Conservation (phyloP, 768 basidiomycete genomes). For the Mycena floridula region DNA sequence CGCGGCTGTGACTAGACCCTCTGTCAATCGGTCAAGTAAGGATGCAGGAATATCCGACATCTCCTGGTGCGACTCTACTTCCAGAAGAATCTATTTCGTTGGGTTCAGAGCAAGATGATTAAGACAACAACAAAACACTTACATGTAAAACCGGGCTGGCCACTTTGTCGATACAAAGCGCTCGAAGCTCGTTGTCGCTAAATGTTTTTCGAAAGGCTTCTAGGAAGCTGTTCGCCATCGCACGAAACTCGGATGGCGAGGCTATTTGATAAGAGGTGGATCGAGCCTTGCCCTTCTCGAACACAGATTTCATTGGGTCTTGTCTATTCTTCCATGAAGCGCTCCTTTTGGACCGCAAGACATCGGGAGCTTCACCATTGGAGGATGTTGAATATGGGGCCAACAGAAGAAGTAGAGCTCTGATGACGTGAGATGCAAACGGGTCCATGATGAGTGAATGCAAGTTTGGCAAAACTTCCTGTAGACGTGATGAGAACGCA, state of each 20-base stretch:
- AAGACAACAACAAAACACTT: slow-evolving; percentile 7
- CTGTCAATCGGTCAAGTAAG: slow-evolving; percentile 75
- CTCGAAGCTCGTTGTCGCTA: slow-evolving; percentile 68
- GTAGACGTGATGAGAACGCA: neutral
- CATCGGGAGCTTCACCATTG: slow-evolving; percentile 28
- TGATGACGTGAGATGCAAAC: slow-evolving; percentile 87
- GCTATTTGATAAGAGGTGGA: slow-evolving; percentile 12
- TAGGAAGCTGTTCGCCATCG: slow-evolving; percentile 42
- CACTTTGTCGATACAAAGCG: slow-evolving; percentile 68
- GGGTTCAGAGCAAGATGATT: slow-evolving; percentile 7
- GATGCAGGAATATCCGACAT: slow-evolving; percentile 56
- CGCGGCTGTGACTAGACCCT: slow-evolving; percentile 63
- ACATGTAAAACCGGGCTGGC: slow-evolving; percentile 78
- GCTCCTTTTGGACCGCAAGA: slow-evolving; percentile 81
- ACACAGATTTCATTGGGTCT: slow-evolving; percentile 76
- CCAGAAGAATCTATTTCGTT: slow-evolving; percentile 60
- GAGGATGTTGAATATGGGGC: slow-evolving; percentile 51
- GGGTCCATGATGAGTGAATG: slow-evolving; percentile 70
- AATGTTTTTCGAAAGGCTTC: slow-evolving; percentile 44
- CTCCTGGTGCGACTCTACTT: slow-evolving; percentile 69
- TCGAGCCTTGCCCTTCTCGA: slow-evolving; percentile 38
- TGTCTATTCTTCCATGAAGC: slow-evolving; percentile 77
- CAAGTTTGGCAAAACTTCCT: slow-evolving; percentile 71
- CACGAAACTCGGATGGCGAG: slow-evolving; percentile 45
- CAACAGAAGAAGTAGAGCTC: slow-evolving; percentile 74